These are phyloP conservation scores for Tolypocladium inflatum DNA, from an alignment of 2,329 filamentous ascomycete species.

Conservation along the genomic window DNA sequence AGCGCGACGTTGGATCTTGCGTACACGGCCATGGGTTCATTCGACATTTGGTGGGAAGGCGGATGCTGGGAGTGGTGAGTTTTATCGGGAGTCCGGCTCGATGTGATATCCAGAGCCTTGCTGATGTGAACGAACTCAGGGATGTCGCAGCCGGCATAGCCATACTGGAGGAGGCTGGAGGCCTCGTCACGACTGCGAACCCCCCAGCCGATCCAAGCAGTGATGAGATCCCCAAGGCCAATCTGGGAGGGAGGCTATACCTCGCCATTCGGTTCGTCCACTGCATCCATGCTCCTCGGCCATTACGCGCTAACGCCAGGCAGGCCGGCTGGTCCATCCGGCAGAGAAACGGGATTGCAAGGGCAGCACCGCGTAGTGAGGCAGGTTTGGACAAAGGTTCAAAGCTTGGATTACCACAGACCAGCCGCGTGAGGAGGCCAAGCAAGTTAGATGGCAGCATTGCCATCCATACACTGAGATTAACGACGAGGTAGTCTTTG, in stretches of 20 bases:
- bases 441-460: not conserved
- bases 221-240: slow-evolving; percentile 47
- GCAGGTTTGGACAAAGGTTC: not conserved
- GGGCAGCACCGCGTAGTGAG: not conserved
- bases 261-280: slow-evolving; percentile 47
- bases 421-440: not conserved
- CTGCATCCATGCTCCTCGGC: not conserved
- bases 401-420: not conserved
- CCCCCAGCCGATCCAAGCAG: slow-evolving; percentile 50
- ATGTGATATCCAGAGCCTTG: not conserved
- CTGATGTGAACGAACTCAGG: slow-evolving; percentile 25
- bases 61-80: slow-evolving; percentile 70
- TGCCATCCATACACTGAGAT: not conserved
- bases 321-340: slow-evolving; percentile 45
- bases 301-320: slow-evolving; percentile 11
- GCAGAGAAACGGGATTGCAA: not conserved
- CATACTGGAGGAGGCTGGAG: slow-evolving; percentile 64
- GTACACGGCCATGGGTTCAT: slow-evolving; percentile 64
- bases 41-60: slow-evolving; percentile 79
- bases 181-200: slow-evolving; percentile 64
- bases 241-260: slow-evolving; percentile 59
- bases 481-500: not conserved
- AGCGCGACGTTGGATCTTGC: slow-evolving; percentile 67
- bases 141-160: slow-evolving; percentile 70
- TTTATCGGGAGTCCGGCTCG: not conserved